These are phyloP conservation scores for Brasenia schreberi DNA, from an alignment of 164 flowering plant species.

Conservation along the genomic window DNA sequence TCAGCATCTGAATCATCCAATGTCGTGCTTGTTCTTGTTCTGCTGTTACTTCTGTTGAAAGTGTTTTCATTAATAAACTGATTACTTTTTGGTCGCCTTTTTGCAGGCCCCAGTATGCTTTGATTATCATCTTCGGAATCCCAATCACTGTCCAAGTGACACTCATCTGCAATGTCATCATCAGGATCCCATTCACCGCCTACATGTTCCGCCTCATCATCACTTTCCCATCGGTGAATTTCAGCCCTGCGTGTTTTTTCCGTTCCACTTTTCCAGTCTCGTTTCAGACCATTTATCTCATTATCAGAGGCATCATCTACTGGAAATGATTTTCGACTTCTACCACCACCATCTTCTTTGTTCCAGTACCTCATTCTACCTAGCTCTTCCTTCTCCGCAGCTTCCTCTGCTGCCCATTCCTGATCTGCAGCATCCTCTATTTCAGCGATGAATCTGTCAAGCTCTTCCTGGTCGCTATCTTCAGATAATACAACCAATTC, in stretches of 20 bases:
- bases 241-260: slow-evolving; percentile 13
- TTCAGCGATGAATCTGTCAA: slow-evolving; percentile 85
- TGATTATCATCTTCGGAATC: slow-evolving; percentile 14
- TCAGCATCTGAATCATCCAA: neutral
- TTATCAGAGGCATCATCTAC: slow-evolving; percentile 24
- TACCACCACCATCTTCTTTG: slow-evolving; percentile 46
- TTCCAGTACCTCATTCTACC: slow-evolving; percentile 62
- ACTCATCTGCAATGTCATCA: slow-evolving; percentile 12
- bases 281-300: slow-evolving; percentile 17
- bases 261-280: slow-evolving; percentile 20
- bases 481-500: slow-evolving; percentile 25
- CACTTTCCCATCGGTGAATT: slow-evolving; percentile 18
- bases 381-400: slow-evolving; percentile 64
- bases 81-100: slow-evolving; percentile 5
- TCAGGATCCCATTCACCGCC: slow-evolving; percentile 33
- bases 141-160: slow-evolving; percentile 12
- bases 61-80: neutral
- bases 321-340: slow-evolving; percentile 27
- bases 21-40: neutral
- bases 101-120: slow-evolving; percentile 3
- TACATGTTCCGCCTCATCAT: slow-evolving; percentile 9
- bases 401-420: slow-evolving; percentile 91
- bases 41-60: neutral
- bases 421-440: slow-evolving; percentile 92
- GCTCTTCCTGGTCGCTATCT: slow-evolving; percentile 88